Base-by-base conservation (phyloP, 495 filamentous ascomycete species). In the Thermothielavioides terrestris region DNA sequence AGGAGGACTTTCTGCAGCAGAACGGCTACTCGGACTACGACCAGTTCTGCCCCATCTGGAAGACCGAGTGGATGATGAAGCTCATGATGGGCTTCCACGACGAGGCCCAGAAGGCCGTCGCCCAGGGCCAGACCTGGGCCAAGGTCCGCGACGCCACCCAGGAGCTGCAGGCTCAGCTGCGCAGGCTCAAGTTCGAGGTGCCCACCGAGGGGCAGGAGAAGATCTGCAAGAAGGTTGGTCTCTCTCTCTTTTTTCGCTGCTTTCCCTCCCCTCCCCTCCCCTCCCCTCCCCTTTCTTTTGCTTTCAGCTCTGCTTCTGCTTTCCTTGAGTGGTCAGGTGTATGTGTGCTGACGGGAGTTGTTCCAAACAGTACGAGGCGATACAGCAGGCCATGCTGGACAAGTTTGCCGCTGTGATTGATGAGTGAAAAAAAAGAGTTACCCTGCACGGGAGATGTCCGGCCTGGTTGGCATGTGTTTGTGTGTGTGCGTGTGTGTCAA, bases 11-110 rank as follows among this genome's bases (percentile, higher is more conserved):
- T 77, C 66, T 99, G 52, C 92, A 99, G 72, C 92, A 99, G 66
- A 99, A 99, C 72, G 92, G 92, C 30, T 99, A 99, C 77, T 91
- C 86, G 65, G 86, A 95, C 66, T 96, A 97, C 67, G 94, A 99
- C 66, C 88, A 95, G 72, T 97, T 92, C 79, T 99, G 92, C 65
- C 92, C 92, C 28, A 76, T 99, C 63, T 99, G 91, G 91, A 99
- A 99, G 81, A 99, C 92, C 4, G 83, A 91, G 63, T 99, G 94
- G 80, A 96, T 99, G 92, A 99, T 99, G 92, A 95, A 92, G 77
- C 81, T 83, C 39, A 95, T 99, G 80, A 89, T 97, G 81, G 86
- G 82, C 43, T 99, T 89, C 77, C 88, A 95, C 58, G 94, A 99
- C 65, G 92, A 99, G 72, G 82, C 87, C 10, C 92, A 97, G 68